Percentiles rank a stretch among this genome's conserved stretches.
Evolutionary conservation across 345 rosid species (phyloP).

Genomic region (Eutrema japonicum): DNA sequence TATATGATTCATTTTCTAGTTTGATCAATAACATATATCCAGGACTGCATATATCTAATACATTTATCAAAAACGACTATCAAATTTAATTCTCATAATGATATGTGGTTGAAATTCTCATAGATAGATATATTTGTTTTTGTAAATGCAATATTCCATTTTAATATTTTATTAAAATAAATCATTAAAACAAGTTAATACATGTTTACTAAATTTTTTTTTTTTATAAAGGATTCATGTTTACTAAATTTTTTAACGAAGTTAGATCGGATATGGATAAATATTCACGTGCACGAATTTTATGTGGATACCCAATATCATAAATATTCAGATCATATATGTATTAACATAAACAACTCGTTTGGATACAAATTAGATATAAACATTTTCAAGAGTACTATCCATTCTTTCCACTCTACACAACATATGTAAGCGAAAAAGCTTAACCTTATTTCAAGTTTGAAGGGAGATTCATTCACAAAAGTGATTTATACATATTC

Average conservation of each 20-base stretch:
- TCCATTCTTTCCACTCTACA: not conserved
- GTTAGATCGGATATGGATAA: not conserved
- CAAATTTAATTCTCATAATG: not conserved
- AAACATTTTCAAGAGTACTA: not conserved
- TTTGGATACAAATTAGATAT: not conserved
- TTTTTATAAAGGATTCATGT: too few relatives aligned
- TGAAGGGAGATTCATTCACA: conserved; percentile 31
- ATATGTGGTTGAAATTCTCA: not conserved
- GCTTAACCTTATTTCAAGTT: conserved; percentile 6
- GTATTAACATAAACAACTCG: not conserved
- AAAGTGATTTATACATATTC: conserved; percentile 32
- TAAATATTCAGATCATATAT: not conserved
- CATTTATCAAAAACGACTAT: not conserved
- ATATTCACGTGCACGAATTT: not conserved
- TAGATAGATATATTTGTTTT: not conserved
- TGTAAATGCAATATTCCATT: conserved; percentile 1
- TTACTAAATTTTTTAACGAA: not conserved
- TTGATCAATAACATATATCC: not conserved
- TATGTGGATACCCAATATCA: not conserved
- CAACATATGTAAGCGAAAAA: conserved; percentile 14
- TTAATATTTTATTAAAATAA: not conserved
- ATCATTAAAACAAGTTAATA: not conserved
- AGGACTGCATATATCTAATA: not conserved
- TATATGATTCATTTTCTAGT: not conserved
- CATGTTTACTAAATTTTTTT: not conserved